Evolutionary conservation across 768 basidiomycete genomes (phyloP), one percentile per base, ranked within the genome.

Genomic region (Hortiboletus flavorubellus): DNA sequence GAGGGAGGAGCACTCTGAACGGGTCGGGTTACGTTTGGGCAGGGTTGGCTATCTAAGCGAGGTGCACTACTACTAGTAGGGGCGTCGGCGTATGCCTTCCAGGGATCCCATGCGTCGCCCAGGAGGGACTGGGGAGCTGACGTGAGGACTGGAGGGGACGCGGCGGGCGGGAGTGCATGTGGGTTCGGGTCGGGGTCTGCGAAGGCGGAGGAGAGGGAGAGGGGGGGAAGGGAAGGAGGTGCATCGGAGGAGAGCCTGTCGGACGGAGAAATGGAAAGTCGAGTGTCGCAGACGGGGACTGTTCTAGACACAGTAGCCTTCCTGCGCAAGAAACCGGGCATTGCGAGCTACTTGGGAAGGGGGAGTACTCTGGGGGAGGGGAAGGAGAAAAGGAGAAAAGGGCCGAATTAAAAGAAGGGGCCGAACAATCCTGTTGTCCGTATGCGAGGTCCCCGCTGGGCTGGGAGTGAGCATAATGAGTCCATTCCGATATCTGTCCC

Each of bases 271-370:
- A 12, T 15, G 26, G 26, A 30, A 30, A 30, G 37, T 23, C 16
- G 35, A 34, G 49, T 4, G 10, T 47, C 56, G 30, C 26, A 30
- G 23, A 26, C n/a, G 51, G 42, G 3, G n/a, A 7, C 21, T 43
- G 41, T 54, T 55, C 51, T 64, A 0, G 54, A 40, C 9, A 51
- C 0, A 6, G 74, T 80, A 11, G 62, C 56, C 64, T 80, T 81
- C 73, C 72, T 82, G 72, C 79, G 82, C 68, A 82, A 73, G 72
- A 83, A 82, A 66, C 76, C 76, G 61, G 79, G 76, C 82, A 83
- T 82, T 35, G 61, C 49, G 29, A 49, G 59, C 23, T 51, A 46
- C 33, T 26, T 23, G 37, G 43, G 15, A 44, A 14, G n/a, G 3
- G 16, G 51, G 7, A 15, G 50, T 30, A 26, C 2, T 26, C 4